Conservation (phyloP, 1,284 basidiomycete genomes). For the Moesziomyces parantarcticus region DNA sequence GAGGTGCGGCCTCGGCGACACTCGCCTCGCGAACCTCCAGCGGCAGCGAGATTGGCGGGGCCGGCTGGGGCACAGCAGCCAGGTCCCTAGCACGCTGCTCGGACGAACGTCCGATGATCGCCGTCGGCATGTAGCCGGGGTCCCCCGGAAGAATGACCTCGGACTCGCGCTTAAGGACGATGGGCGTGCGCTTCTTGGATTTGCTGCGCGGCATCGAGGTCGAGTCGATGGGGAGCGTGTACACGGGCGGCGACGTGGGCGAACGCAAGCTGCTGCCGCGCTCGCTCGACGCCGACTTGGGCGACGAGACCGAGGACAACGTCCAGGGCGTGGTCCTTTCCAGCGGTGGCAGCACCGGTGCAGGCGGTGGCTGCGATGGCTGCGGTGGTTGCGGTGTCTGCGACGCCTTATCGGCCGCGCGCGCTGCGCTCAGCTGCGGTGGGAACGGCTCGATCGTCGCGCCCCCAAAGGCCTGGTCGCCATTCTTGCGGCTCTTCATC, state of each 20-base stretch:
- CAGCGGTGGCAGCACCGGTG: conserved; percentile 11
- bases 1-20: too few species aligned
- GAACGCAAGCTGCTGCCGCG: conserved; percentile 30
- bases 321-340: conserved; percentile 26
- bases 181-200: conserved; percentile 34
- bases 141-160: conserved; percentile 40
- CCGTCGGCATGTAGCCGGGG: conserved; percentile 19
- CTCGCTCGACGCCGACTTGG: conserved; percentile 6
- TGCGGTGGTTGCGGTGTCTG: conserved; percentile 1
- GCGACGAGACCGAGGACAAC: conserved; percentile 19
- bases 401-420: conserved; percentile 4
- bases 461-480: conserved; percentile 29
- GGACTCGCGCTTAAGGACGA: conserved; percentile 45
- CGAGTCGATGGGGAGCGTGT: conserved; percentile 42
- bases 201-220: conserved; percentile 25
- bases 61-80: conserved; percentile 1
- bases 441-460: conserved; percentile 49
- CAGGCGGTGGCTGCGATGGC: conserved; percentile 10
- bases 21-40: neutral
- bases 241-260: conserved; percentile 22
- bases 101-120: conserved; percentile 19
- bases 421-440: conserved; percentile 16
- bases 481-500: conserved; percentile 35
- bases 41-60: neutral
- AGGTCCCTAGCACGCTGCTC: conserved; percentile 16